These are phyloP conservation scores for Phialocephala sp. DNA, from an alignment of 2,329 filamentous ascomycete species.

Conservation along the genomic window DNA sequence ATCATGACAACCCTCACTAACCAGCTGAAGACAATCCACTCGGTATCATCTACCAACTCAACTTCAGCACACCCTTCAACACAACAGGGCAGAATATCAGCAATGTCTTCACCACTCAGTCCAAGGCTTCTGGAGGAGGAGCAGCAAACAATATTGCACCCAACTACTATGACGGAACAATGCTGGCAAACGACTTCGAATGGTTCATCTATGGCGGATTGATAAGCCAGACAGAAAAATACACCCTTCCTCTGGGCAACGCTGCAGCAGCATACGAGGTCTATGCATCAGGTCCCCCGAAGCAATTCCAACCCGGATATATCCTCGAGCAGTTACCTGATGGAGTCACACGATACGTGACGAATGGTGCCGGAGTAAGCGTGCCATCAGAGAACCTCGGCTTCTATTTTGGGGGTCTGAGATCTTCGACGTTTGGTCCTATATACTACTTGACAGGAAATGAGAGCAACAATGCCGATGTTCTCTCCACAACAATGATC, in stretches of 20 bases:
- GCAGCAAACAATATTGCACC: constrained; percentile 58
- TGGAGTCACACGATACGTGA: constrained; percentile 64
- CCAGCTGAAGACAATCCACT: constrained; percentile 52
- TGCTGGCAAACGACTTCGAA: constrained; percentile 68
- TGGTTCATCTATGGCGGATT: constrained; percentile 70
- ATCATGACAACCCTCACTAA: constrained; percentile 18
- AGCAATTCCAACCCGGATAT: constrained; percentile 53
- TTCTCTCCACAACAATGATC: constrained; percentile 62
- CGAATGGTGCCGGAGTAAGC: constrained; percentile 67
- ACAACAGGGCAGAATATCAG: constrained; percentile 57
- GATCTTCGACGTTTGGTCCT: constrained; percentile 53
- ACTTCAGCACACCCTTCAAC: constrained; percentile 63
- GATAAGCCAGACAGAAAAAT: constrained; percentile 44
- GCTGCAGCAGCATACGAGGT: constrained; percentile 56
- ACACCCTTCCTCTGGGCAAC: constrained; percentile 49
- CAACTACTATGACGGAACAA: constrained; percentile 64
- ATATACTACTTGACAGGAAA: constrained; percentile 48
- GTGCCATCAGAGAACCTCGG: constrained; percentile 73
- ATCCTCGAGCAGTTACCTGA: constrained; percentile 48
- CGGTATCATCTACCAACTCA: constrained; percentile 61
- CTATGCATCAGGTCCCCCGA: constrained; percentile 57
- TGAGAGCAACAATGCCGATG: constrained; percentile 32
- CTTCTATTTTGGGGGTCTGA: constrained; percentile 73
- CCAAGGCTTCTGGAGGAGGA: constrained; percentile 53
- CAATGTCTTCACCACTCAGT: constrained; percentile 52